Evolutionary conservation across 1,284 basidiomycete genomes (phyloP).

Genomic region (Ustanciosporium gigantosporum): DNA sequence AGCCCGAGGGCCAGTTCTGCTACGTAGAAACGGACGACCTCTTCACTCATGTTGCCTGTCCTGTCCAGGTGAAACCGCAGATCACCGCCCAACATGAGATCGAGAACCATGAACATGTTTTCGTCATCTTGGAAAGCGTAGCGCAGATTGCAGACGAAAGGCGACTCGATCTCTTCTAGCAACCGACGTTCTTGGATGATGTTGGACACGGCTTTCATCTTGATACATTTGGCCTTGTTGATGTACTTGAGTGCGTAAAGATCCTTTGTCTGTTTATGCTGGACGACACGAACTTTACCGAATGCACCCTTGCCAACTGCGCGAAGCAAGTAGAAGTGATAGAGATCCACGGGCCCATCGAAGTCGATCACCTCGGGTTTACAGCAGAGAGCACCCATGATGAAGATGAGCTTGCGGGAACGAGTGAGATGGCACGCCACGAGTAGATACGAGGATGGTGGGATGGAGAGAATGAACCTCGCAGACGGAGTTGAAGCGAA

Average conservation of each 20-base stretch:
- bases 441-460: background rate
- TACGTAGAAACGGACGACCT: constrained; percentile 83
- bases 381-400: constrained; percentile 82
- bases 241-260: constrained; percentile 98
- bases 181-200: constrained; percentile 76
- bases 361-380: constrained; percentile 90
- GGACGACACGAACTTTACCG: constrained; percentile 97
- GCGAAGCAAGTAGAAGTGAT: constrained; percentile 90
- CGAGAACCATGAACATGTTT: constrained; percentile 95
- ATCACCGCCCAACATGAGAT: constrained; percentile 94
- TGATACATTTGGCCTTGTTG: constrained; percentile 93
- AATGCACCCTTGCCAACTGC: constrained; percentile 98
- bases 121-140: constrained; percentile 98
- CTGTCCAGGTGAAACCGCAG: constrained; percentile 89
- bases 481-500: no score
- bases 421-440: background rate
- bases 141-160: constrained; percentile 89
- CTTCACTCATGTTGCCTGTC: constrained; percentile 74
- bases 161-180: constrained; percentile 78
- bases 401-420: background rate
- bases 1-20: constrained; percentile 84
- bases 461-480: no score
- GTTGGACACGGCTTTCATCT: constrained; percentile 96
- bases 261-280: constrained; percentile 88
- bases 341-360: constrained; percentile 93